Evolutionary conservation across 495 filamentous ascomycete species (phyloP).

Genomic region (Aspergillus cristatus): DNA sequence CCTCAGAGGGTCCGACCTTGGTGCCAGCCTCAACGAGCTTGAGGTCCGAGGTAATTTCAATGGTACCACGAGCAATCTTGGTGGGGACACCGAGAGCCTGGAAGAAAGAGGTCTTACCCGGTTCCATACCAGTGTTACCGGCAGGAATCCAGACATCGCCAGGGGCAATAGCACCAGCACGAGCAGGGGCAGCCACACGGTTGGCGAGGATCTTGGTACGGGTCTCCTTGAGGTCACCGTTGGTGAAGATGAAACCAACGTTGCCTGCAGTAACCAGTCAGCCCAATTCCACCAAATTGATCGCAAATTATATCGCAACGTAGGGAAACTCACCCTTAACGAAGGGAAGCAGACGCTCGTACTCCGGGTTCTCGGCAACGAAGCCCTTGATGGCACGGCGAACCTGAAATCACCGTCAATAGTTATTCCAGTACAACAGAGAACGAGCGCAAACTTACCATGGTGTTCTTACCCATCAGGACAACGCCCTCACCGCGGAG

Average conservation of each 20-base stretch:
- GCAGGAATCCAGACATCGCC: constrained; percentile 84
- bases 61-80: constrained; percentile 99
- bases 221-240: constrained; percentile 79
- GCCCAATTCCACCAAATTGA: too few relatives aligned
- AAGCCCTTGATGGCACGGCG: constrained; percentile 97
- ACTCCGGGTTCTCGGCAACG: constrained; percentile 82
- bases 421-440: neutral
- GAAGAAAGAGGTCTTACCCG: constrained; percentile 99
- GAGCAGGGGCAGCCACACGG: constrained; percentile 92
- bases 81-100: constrained; percentile 99
- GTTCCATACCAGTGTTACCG: constrained; percentile 99
- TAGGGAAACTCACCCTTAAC: constrained; percentile 57
- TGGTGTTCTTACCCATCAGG: constrained; percentile 99
- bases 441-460: constrained; percentile 48
- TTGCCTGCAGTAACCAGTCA: constrained; percentile 48
- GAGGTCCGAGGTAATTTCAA: constrained; percentile 97
- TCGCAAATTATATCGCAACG: too few relatives aligned
- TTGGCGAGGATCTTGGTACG: constrained; percentile 93
- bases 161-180: constrained; percentile 93
- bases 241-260: constrained; percentile 99
- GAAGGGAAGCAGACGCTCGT: constrained; percentile 90
- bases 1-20: constrained; percentile 98
- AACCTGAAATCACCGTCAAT: constrained; percentile 42
- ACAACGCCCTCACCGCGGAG: constrained; percentile 86
- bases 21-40: constrained; percentile 88